These are phyloP conservation scores for Andrographis paniculata DNA, from an alignment of 305 asterid species.

Conservation along the genomic window DNA sequence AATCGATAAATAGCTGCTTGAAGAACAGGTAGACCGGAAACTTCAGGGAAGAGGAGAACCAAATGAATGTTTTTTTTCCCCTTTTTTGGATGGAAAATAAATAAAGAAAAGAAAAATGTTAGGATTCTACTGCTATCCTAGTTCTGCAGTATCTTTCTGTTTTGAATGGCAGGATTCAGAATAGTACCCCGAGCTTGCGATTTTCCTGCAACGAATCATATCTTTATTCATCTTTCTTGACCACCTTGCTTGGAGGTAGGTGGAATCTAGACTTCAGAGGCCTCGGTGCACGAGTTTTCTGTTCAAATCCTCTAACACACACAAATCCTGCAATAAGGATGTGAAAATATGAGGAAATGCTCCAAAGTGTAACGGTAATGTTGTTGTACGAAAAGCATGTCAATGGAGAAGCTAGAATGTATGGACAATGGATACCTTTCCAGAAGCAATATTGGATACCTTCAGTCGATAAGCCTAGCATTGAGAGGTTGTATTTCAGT, in stretches of 20 bases:
- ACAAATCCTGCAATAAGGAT: conserved; percentile 61
- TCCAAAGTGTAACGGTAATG: neutral
- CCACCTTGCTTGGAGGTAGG: conserved; percentile 48
- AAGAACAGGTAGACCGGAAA: conserved; percentile 19
- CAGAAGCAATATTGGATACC: conserved; percentile 80
- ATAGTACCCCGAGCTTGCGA: no score
- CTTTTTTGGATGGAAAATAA: neutral
- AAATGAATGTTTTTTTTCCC: conserved; percentile 16
- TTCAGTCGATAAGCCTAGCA: conserved; percentile 65
- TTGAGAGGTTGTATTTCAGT: conserved; percentile 19
- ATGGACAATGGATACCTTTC: conserved; percentile 57
- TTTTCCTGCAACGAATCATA: conserved; percentile 22
- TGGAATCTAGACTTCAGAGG: conserved; percentile 78
- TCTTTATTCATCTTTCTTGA: conserved; percentile 29
- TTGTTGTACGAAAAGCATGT: neutral
- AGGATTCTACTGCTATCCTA: conserved; percentile 37
- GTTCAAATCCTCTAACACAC: conserved; percentile 90
- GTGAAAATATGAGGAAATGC: neutral
- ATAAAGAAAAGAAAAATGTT: conserved; percentile 27
- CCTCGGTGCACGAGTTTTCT: conserved; percentile 56
- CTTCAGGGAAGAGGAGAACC: conserved; percentile 23
- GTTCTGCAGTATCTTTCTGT: conserved; percentile 19
- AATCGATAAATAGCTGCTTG: conserved; percentile 20
- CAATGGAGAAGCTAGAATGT: neutral
- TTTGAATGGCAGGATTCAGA: conserved; percentile 22